Evolutionary conservation across 495 filamentous ascomycete genomes (phyloP), one percentile per base, ranked within the genome.

Genomic region (Penicillium atrosanguineum): DNA sequence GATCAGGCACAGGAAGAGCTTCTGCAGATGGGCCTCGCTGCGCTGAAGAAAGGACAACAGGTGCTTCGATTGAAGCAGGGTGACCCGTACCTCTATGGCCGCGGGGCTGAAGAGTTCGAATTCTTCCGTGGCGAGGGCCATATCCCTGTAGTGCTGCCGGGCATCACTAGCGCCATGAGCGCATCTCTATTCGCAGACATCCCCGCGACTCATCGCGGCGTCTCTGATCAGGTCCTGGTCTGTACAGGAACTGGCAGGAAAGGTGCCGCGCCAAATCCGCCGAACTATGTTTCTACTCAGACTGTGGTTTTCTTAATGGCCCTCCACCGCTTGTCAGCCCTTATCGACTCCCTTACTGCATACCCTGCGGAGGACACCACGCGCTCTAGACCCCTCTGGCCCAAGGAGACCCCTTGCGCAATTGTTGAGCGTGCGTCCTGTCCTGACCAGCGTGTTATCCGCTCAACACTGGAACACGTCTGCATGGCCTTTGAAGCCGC

Each of bases 251-350:
- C 95, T 0, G 94, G 94, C 11, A 80, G 93, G 60, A 95, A 94
- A 73, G 94, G 95, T n/a, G 85, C 82, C 50, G 76, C 89, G 2
- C 89, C 90, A 0, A 76, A 81, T 19, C 90, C 90, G 38, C 95
- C 94, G 0, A 83, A 86, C 56, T 96, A 84, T 63, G 83, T 92
- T 2, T 67, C 71, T 0, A 87, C 80, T 3, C 79, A 91, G 52
- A 98, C 94, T 0, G 89, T 91, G 5, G 87, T 98, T n/a, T 96
- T 97, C 50, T 69, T 98, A 25, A 98, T 98, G 94, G 89, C 91
- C 28, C 72, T 98, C 53, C 94, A 98, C 73, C 82, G 94, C 15
- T 81, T 98, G 1, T 77, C 65, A 15, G 84, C 81, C 6, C 72
- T 98, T 0, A 79, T 97, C 3, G 76, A 74, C 3, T 82, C 85